Conservation (phyloP, 768 basidiomycete genomes). For the Xerocomus potaroensis region DNA sequence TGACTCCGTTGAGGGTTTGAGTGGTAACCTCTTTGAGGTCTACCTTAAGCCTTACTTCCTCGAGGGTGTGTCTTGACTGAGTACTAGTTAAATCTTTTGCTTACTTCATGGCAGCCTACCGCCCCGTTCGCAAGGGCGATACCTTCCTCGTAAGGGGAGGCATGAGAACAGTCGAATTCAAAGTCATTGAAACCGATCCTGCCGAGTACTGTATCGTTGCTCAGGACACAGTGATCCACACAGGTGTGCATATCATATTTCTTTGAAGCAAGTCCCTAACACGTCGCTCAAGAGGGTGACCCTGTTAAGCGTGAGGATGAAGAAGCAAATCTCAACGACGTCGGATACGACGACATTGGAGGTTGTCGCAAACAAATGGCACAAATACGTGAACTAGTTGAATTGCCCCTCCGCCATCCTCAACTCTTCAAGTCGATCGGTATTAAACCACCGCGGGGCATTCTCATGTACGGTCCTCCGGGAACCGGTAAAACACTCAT, state of each 20-base stretch:
- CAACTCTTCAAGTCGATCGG: constrained; percentile 99
- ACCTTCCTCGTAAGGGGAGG: constrained; percentile 99
- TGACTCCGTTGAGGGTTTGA: constrained; percentile 96
- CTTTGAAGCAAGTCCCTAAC: constrained; percentile 1
- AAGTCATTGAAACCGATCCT: constrained; percentile 97
- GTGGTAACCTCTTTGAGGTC: constrained; percentile 98
- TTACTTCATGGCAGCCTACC: constrained; percentile 57
- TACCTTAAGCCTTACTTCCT: constrained; percentile 99
- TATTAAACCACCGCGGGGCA: constrained; percentile 99
- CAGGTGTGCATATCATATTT: constrained; percentile 40
- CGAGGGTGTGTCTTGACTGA: constrained; percentile 53
- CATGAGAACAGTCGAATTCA: constrained; percentile 98
- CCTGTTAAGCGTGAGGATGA: constrained; percentile 99
- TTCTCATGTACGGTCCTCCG: constrained; percentile 97
- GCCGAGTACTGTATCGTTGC: constrained; percentile 98
- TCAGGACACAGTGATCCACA: constrained; percentile 97
- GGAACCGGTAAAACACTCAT: constrained; percentile 99
- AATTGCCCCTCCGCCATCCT: constrained; percentile 95
- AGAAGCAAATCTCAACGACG: constrained; percentile 92
- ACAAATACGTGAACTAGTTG: constrained; percentile 98
- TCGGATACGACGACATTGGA: constrained; percentile 99
- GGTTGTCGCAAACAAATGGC: constrained; percentile 99
- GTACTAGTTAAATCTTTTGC: not conserved
- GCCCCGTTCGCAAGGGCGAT: constrained; percentile 94
- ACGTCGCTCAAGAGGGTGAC: constrained; percentile 72